phyloP scores from a whole-genome alignment of 495 filamentous ascomycete species.

The Parmelia sp. region DNA sequence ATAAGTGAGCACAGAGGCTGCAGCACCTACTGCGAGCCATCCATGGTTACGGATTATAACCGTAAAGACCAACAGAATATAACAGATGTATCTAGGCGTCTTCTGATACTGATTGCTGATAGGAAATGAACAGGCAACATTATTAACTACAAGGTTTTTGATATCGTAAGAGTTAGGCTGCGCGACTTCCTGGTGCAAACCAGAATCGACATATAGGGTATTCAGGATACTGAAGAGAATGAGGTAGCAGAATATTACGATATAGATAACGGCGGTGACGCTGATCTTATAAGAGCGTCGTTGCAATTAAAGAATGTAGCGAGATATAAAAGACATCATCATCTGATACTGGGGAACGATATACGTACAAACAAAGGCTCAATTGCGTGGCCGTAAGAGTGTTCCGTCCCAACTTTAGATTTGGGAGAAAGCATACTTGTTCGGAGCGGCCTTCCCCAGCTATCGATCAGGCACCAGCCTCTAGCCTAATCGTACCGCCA shows the following conservation, averaged over 20 bases:
- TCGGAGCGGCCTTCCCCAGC: too few relatives aligned
- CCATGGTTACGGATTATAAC: slow-evolving; percentile 7
- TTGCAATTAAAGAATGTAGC: not conserved
- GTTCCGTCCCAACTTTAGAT: too few relatives aligned
- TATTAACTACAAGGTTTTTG: not conserved
- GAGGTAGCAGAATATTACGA: slow-evolving; percentile 2
- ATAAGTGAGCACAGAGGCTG: slow-evolving; percentile 17
- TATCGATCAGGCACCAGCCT: too few relatives aligned
- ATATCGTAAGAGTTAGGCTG: not conserved
- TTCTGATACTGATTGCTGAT: slow-evolving; percentile 10
- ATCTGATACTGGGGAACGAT: not conserved
- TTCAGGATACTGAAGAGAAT: slow-evolving; percentile 5
- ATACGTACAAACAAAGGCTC: too few relatives aligned
- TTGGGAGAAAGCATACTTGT: too few relatives aligned
- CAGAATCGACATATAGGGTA: slow-evolving; percentile 3
- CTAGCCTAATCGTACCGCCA: too few relatives aligned
- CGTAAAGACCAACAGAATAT: slow-evolving; percentile 8
- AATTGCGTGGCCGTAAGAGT: too few relatives aligned
- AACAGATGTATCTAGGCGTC: slow-evolving; percentile 15
- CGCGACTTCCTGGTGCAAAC: too few relatives aligned
- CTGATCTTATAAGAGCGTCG: not conserved
- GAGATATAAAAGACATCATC: not conserved
- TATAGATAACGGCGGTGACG: not conserved
- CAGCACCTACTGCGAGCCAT: slow-evolving; percentile 18
- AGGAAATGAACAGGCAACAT: slow-evolving; percentile 4